Evolutionary conservation across 2,329 filamentous ascomycete genomes (phyloP), one percentile per base, ranked within the genome.

Genomic region (Acrocalymma vagum): DNA sequence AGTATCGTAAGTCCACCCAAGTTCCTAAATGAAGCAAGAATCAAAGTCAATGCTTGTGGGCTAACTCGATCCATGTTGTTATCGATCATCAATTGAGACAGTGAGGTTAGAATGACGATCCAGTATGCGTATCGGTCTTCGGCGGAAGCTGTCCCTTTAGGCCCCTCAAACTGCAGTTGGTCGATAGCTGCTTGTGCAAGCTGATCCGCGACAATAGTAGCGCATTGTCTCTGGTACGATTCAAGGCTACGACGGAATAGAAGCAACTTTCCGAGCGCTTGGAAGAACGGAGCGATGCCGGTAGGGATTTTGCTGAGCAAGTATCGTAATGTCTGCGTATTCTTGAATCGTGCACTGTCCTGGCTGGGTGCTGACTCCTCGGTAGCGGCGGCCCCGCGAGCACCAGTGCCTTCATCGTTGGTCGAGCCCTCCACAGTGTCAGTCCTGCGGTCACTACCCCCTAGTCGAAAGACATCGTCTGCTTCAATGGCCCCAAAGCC

Each of bases 1-100:
- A 97, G 73, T 5, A 84, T 78, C 7, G 84, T 79, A 43, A 99
- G 78, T 0, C 94, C 93, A 25, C 84, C 85, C 31, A 84, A 81
- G 45, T 90, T 85, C 67, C 92, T 93, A 74, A 99, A 96, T 1
- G 90, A 88, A 39, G 92, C 80, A 16, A 99, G 78, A 23, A 97
- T 85, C 18, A 94, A 80, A 28, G 90, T 87, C 47, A 85, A 44
- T 11, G 63, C 60, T 24, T 71, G 68, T 6, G 69, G 64, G 31
- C 29, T 48, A 6, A 45, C 43, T 9, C 68, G 65, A 11, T 72
- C 68, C 29, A 68, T 51, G 61, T 70, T 72, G 69, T 80, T 79
- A 60, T 95, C 90, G 47, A 94, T 83, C 46, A 95, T 73, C 69
- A 95, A 82, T 61, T 92, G 87, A 25, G 88, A 85, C 38, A 95